These are phyloP conservation scores for Tuber brumale DNA, from an alignment of 495 filamentous ascomycete genomes.

Conservation along the genomic window DNA sequence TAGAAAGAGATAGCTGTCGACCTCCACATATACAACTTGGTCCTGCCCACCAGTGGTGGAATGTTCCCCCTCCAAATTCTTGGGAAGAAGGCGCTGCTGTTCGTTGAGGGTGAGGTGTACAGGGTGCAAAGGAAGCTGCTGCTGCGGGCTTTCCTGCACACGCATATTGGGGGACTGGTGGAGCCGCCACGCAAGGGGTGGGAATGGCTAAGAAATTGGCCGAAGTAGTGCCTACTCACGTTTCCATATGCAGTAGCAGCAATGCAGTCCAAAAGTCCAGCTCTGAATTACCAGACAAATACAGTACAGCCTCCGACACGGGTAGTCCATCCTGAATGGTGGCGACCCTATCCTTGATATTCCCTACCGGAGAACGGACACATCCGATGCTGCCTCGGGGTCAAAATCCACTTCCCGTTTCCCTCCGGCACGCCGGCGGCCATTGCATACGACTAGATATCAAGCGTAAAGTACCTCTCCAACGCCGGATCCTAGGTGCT, in stretches of 20 bases:
- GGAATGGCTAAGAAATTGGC: constrained; percentile 20
- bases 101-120: constrained; percentile 83
- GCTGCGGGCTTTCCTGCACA: constrained; percentile 76
- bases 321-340: not conserved
- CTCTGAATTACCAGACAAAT: constrained; percentile 55
- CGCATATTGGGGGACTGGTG: constrained; percentile 81
- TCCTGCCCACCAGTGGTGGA: no score
- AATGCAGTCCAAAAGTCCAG: constrained; percentile 12
- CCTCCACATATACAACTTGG: no score
- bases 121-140: constrained; percentile 72
- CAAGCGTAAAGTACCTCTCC: constrained; percentile 54
- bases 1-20: no score
- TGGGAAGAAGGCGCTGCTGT: constrained; percentile 59
- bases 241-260: not conserved
- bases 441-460: constrained; percentile 49
- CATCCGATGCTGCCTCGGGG: constrained; percentile 49
- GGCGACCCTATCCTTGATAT: not conserved
- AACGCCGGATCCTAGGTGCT: constrained; percentile 49
- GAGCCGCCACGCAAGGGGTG: constrained; percentile 67
- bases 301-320: constrained; percentile 52
- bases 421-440: constrained; percentile 43
- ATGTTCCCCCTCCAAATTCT: no score
- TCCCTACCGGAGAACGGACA: constrained; percentile 43
- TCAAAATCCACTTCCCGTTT: constrained; percentile 51
- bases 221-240: not conserved